These are phyloP conservation scores for Diaporthe sp. DNA, from an alignment of 2,329 filamentous ascomycete genomes.

Conservation along the genomic window DNA sequence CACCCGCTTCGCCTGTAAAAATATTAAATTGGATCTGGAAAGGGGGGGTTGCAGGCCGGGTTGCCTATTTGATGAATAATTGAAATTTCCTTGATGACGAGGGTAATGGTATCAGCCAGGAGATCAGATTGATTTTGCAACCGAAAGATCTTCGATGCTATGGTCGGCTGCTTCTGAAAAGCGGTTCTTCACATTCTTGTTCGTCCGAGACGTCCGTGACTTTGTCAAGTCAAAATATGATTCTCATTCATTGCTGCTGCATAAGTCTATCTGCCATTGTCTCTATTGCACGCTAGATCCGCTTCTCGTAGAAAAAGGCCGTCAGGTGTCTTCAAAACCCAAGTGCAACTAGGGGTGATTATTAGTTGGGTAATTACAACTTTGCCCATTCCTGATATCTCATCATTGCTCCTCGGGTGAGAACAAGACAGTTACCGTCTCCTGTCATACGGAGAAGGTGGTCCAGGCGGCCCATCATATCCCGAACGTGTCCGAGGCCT, in stretches of 20 bases:
- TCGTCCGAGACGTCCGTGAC: background rate
- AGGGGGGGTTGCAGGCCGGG: no score
- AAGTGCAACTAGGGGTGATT: background rate
- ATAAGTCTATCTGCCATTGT: background rate
- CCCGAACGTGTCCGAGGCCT: constrained; percentile 32
- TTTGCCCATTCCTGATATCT: background rate
- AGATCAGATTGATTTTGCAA: constrained; percentile 23
- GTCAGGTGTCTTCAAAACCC: no score
- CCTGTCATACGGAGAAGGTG: constrained; percentile 26
- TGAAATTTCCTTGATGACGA: constrained; percentile 8
- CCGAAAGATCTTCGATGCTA: background rate
- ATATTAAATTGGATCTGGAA: background rate
- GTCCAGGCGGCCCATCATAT: constrained; percentile 18
- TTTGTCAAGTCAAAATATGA: constrained; percentile 8
- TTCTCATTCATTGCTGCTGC: constrained; percentile 5
- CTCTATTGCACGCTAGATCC: background rate
- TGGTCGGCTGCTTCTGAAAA: constrained; percentile 7
- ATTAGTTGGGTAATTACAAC: background rate
- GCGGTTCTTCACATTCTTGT: background rate
- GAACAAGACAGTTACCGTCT: background rate
- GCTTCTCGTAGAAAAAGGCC: background rate
- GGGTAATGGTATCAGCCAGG: constrained; percentile 23
- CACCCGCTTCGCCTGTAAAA: constrained; percentile 58
- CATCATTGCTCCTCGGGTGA: background rate
- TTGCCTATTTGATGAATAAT: background rate